These are phyloP conservation scores for Chloropicon primus DNA, from an alignment of 139 green algal genomes.

Conservation along the genomic window DNA sequence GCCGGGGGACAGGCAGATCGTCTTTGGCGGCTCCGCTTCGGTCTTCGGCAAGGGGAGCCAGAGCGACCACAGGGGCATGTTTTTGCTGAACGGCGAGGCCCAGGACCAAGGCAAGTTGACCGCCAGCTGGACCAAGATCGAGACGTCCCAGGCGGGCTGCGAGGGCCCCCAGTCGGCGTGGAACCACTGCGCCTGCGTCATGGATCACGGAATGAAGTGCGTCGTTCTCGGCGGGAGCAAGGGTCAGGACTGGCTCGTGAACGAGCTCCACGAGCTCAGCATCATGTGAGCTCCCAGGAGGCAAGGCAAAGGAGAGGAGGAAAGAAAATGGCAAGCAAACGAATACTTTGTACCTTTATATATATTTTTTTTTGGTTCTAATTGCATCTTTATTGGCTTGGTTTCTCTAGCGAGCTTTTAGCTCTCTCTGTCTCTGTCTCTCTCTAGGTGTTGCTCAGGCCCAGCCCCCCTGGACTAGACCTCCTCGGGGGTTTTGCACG, in stretches of 20 bases:
- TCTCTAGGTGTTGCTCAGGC: no score
- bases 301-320: no score
- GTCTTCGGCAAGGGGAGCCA: no score
- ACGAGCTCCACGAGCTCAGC: constrained; percentile 20
- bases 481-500: constrained; percentile 51
- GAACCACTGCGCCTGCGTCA: constrained; percentile 17
- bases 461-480: no score
- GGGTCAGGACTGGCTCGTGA: constrained; percentile 19
- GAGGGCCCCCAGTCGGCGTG: constrained; percentile 17
- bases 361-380: neutral
- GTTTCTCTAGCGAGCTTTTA: no score
- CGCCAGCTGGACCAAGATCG: no score
- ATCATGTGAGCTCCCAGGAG: no score
- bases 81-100: neutral
- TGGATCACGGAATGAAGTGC: constrained; percentile 3
- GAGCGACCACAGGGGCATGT: no score
- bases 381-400: no score
- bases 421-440: neutral
- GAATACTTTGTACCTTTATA: neutral
- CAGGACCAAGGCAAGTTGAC: no score
- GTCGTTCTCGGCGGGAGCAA: constrained; percentile 16
- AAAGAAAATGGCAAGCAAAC: no score
- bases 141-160: no score
- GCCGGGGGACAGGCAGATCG: constrained; percentile 8
- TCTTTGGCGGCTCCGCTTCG: constrained; percentile 17